phyloP scores from a whole-genome alignment of 2,329 filamentous ascomycete species.

The Beauveria rudraprayagi region DNA sequence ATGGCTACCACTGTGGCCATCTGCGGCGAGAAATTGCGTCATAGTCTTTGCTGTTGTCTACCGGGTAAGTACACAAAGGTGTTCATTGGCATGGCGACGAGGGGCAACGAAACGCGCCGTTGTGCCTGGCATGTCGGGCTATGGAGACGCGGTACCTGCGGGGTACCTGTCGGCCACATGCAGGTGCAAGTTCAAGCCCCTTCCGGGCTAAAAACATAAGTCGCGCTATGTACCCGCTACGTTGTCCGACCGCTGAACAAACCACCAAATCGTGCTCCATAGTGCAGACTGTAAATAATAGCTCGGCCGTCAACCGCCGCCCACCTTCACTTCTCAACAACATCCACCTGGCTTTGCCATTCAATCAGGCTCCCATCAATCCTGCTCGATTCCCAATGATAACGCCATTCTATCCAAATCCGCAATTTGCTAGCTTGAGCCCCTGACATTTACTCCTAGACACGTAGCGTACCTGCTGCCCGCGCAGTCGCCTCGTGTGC shows the following conservation, averaged over 20 bases:
- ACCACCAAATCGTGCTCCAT: neutral
- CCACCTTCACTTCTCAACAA: neutral
- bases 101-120: neutral
- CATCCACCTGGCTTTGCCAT: constrained; percentile 1
- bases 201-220: neutral
- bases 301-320: neutral
- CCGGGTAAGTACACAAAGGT: constrained; percentile 6
- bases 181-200: neutral
- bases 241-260: neutral
- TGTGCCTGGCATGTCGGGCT: neutral
- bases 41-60: neutral
- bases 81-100: constrained; percentile 8
- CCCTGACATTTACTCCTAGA: constrained; percentile 8
- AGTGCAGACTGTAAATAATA: neutral
- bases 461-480: constrained; percentile 3
- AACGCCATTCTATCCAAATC: neutral
- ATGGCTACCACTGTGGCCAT: no score
- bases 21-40: no score
- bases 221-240: neutral
- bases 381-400: constrained; percentile 5
- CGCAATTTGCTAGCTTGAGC: neutral
- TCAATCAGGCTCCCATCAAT: neutral
- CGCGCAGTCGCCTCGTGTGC: constrained; percentile 1
- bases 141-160: neutral
- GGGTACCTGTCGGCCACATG: neutral